Evolutionary conservation across 306 rosid genomes (phyloP).

Genomic region (Coriaria nepalensis): DNA sequence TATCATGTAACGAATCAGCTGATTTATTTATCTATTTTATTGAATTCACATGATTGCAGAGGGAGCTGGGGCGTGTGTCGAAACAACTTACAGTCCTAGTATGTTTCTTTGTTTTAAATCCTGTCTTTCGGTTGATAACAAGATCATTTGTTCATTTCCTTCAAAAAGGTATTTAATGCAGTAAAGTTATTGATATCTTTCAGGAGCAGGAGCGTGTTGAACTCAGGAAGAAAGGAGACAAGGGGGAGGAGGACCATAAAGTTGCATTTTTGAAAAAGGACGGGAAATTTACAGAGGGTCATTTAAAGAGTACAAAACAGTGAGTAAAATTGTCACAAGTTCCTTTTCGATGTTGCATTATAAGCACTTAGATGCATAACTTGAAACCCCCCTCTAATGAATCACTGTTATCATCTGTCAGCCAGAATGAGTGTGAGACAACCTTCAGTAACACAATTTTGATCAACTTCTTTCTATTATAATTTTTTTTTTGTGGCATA

Average conservation of each 20-base stretch:
- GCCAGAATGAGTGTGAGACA: no score
- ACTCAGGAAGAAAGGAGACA: conserved; percentile 48
- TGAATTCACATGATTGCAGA: conserved; percentile 37
- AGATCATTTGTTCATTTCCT: background rate
- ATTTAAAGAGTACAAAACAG: conserved; percentile 28
- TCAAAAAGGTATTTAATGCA: conserved; percentile 3
- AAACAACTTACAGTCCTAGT: conserved; percentile 48
- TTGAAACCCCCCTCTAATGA: no score
- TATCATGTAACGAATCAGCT: no score
- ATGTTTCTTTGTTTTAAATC: conserved; percentile 12
- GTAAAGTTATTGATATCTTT: conserved; percentile 18
- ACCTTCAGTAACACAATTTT: no score
- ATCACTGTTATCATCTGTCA: no score
- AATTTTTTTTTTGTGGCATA: no score
- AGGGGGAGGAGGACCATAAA: conserved; percentile 32
- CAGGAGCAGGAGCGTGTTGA: conserved; percentile 63
- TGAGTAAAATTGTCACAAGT: conserved; percentile 19
- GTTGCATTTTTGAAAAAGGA: conserved; percentile 19
- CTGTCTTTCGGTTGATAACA: background rate
- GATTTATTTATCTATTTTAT: background rate
- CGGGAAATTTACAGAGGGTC: conserved; percentile 21
- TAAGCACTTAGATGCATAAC: no score
- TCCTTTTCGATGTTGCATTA: background rate
- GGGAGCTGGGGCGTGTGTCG: conserved; percentile 50
- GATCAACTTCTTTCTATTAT: no score